Evolutionary conservation across 208 protist genomes (phyloP), one percentile per base, ranked within the genome.

Genomic region (Leishmania turanica): DNA sequence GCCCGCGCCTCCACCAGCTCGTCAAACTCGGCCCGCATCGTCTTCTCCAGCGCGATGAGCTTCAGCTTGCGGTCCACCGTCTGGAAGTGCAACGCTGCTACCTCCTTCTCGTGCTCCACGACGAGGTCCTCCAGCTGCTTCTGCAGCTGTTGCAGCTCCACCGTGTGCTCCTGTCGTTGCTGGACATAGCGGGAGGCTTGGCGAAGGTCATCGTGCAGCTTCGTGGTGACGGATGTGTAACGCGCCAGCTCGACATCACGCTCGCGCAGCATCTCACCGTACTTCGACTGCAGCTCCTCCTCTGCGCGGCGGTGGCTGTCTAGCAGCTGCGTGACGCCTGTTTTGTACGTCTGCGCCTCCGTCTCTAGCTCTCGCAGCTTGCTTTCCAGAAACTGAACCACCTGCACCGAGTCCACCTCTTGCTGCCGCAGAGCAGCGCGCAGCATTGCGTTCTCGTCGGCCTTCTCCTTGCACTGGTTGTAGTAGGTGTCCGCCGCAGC

Each of bases 11-110:
- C 87, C 3, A 96, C 91, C 45, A 90, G 79, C n/a, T 60, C 45
- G 45, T 93, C 45, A 66, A 95, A 95, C 74, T 85, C 68, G 51
- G 89, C 89, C 56, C 87, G 85, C 91, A 97, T 95, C 34, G 84
- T 88, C 79, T 90, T 87, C 75, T 97, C 93, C 54, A 97, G 74
- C 34, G 93, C 90, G 37, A 95, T 83, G 34, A 97, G 85, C 54
- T 90, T 86, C 85, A 97, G 91, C 74, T 97, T 97, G 24, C 93
- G 89, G 78, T 97, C 93, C 17, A 97, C 85, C 45, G 90, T 93
- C 76, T 95, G 89, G 78, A 95, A 95, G 70, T 91, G 90, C 78
- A 97, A 84, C 27, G 87, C 88, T 37, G 87, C 81, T 66, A 95
- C 49, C 79, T 95, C 91, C 71, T 87, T 85, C 78, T 95, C 91